These are phyloP conservation scores for Saposhnikovia divaricata DNA, from an alignment of 129 eudicot genomes.

Conservation along the genomic window DNA sequence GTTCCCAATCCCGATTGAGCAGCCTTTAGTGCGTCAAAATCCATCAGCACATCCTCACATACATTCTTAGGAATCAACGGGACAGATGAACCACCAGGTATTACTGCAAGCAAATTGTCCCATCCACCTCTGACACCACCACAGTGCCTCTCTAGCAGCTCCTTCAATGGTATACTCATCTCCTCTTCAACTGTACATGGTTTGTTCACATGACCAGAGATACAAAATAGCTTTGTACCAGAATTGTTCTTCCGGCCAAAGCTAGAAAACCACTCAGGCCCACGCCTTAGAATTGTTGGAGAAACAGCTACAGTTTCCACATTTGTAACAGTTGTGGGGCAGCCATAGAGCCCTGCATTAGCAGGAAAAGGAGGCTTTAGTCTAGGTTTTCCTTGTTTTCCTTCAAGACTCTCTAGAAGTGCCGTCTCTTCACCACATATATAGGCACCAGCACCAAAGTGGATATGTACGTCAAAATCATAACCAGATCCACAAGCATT, in stretches of 20 bases:
- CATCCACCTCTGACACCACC: conserved; percentile 93
- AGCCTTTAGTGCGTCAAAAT: conserved; percentile 73
- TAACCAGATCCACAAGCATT: conserved; percentile 94
- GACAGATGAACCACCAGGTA: conserved; percentile 90
- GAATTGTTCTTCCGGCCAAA: conserved; percentile 89
- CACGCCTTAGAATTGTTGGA: conserved; percentile 72
- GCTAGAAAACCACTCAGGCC: conserved; percentile 92
- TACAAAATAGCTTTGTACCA: conserved; percentile 79
- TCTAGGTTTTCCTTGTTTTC: conserved; percentile 90
- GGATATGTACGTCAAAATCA: conserved; percentile 89
- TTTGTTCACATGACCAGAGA: conserved; percentile 86
- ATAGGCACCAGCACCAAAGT: conserved; percentile 86
- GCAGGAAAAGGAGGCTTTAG: conserved; percentile 96
- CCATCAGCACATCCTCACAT: conserved; percentile 82
- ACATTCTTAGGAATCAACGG: conserved; percentile 60
- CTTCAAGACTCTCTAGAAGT: conserved; percentile 82
- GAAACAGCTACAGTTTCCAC: conserved; percentile 88
- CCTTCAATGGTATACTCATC: conserved; percentile 87
- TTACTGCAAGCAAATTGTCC: conserved; percentile 78
- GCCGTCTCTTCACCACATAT: conserved; percentile 95
- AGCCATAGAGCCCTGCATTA: conserved; percentile 71
- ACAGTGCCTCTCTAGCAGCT: conserved; percentile 76
- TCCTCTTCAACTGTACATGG: conserved; percentile 94
- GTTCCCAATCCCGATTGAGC: conserved; percentile 75
- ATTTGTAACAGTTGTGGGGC: conserved; percentile 84